Conservation (phyloP, 106 monocot species). For the Hemerocallis citrina region DNA sequence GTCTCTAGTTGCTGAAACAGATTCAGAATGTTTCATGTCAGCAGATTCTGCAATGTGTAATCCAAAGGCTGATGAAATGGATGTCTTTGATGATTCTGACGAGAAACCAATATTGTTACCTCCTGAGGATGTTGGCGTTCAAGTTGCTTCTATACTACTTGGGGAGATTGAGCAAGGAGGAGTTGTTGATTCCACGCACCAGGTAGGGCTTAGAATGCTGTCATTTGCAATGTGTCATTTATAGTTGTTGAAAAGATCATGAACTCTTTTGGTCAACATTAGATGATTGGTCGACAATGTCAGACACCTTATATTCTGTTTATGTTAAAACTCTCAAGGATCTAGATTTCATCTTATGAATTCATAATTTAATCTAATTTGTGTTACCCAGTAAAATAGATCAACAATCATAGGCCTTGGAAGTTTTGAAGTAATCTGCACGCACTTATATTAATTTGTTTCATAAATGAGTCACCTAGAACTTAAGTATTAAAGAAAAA, state of each 20-base stretch:
- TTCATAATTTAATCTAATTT: neutral
- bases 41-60: constrained; percentile 53
- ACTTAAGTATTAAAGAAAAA: too few relatives aligned
- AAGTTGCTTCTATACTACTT: constrained; percentile 73
- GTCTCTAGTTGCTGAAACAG: constrained; percentile 89
- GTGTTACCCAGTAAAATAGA: neutral
- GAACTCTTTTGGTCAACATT: neutral
- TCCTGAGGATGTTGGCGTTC: constrained; percentile 72
- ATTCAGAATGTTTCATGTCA: constrained; percentile 71
- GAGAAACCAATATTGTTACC: constrained; percentile 55
- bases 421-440: too few relatives aligned
- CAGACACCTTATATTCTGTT: too few relatives aligned
- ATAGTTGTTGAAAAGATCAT: neutral
- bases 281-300: neutral
- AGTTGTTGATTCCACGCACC: constrained; percentile 89
- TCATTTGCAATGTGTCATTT: neutral
- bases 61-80: constrained; percentile 41
- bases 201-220: constrained; percentile 33
- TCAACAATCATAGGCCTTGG: too few relatives aligned
- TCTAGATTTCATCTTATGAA: neutral
- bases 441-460: too few relatives aligned
- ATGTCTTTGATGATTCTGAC: constrained; percentile 39
- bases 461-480: too few relatives aligned
- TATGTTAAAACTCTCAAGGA: neutral
- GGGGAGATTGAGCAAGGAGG: constrained; percentile 82